Base-by-base conservation (phyloP, 1,284 basidiomycete genomes). In the Trichosporon sp. region DNA sequence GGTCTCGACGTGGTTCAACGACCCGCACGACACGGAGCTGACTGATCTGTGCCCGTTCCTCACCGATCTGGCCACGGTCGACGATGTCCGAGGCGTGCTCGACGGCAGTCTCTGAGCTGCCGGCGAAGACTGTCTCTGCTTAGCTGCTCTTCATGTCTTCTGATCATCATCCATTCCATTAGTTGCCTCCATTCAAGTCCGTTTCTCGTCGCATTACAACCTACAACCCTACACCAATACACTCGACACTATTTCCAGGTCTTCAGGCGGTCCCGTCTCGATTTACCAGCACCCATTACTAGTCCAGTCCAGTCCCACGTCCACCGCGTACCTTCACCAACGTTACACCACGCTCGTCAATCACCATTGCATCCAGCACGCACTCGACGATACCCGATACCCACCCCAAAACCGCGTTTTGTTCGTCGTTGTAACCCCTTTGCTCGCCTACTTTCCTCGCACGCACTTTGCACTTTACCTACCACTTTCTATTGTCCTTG, bases 1-100 rank as follows among this genome's bases (percentile, higher is more conserved):
- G 9, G 94, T 99, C 62, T 97, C 95, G 58, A 95, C 92, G 64
- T 99, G 95, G 96, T 99, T 99, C 84, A 98, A 97, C 80, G 91
- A 94, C 80, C 93, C 93, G 10, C 94, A 96, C 75, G 95, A 98
- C 80, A 96, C 95, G 31, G 95, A 98, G 80, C 83, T 98, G 69
- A 95, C 92, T 33, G 95, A 98, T 80, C 83, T 99, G 52, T 90
- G 91, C 70, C 93, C 90, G 36, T 99, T 99, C 86, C 85, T 99
- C 69, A 83, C 89, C 19, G 95, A 99, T 79, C 85, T 99, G 37
- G 86, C 84, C 27, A 83, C 85, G 32, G 92, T 95, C 33, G 89
- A 90, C 66, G 95, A 99, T 76, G 91, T 99, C 58, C 86, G 96
- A 64, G 92, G 91, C 58, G 90, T 99, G 56, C 85, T 99, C 63